Base-by-base conservation (phyloP, 73 alveolate species). In the Paramecium sonneborni region DNA sequence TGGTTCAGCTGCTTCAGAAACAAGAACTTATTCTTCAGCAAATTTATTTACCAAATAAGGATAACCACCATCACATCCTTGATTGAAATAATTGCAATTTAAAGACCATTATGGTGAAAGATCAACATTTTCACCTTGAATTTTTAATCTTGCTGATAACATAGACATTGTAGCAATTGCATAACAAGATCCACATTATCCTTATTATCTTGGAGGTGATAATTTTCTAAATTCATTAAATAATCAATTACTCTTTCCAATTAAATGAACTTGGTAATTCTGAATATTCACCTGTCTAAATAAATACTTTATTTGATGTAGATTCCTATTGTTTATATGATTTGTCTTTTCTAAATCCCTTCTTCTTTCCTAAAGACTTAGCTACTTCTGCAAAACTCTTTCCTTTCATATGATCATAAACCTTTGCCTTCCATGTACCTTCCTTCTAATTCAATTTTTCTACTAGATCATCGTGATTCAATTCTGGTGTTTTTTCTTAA, bases 61-160 rank as follows among this genome's bases (percentile, higher is more conserved):
- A 88, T 88, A 88, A 41, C 94, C 94, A 43, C 94, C 94, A 88
- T 88, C 90, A 24, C 94, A 88, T 56, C 94, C 94, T 70, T 88
- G 20, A 32, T 88, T 88, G 56, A 39, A 88, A 48, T 69, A 67
- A 26, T 88, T 88, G 30, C 94, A 88, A 68, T 76, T 56, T n/a
- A 88, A 41, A 32, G 94, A 43, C 91, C 87, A 82, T 70, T 88
- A 70, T 7, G 94, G 94, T 0, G 94, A 88, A 15, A 88, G 52
- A 69, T 88, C 56, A 69, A 82, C 87, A 70, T 38, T 69, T n/a
- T 88, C 94, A 5, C 94, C 94, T 70, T 88, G 1, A 9, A 88
- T 88, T 62, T 82, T 69, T 70, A 88, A 88, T 69, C 94, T 76
- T 23, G 94, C 85, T 69, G 94, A 88, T 21, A 88, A 67, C 94